phyloP scores from a whole-genome alignment of 805 yeast species.

The Lipomyces mesembrius region DNA sequence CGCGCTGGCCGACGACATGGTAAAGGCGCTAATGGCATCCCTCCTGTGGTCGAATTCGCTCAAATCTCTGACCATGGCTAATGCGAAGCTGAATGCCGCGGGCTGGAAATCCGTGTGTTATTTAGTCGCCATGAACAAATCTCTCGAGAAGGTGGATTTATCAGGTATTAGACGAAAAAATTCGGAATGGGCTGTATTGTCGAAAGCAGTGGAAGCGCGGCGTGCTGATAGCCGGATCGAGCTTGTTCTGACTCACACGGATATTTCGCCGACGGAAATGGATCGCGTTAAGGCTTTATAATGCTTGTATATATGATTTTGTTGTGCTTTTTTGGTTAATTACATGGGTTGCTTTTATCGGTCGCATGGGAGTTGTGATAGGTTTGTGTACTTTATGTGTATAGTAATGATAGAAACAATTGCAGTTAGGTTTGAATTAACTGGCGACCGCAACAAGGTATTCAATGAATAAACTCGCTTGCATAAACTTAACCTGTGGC shows the following conservation, averaged over 20 bases:
- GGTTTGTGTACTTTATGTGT: background rate
- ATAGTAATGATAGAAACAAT: background rate
- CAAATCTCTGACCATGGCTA: slow-evolving; percentile 12
- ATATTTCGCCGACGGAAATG: slow-evolving; percentile 11
- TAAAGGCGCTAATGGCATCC: slow-evolving; percentile 25
- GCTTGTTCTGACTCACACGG: slow-evolving; percentile 18
- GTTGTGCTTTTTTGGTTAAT: background rate
- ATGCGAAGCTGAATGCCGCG: slow-evolving; percentile 7
- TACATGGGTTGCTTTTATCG: background rate
- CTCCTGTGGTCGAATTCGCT: slow-evolving; percentile 8
- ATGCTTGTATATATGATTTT: background rate
- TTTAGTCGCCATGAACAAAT: slow-evolving; percentile 26
- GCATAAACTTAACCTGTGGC: too few relatives aligned
- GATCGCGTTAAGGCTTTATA: background rate
- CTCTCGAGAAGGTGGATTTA: slow-evolving; percentile 20
- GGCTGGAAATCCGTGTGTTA: slow-evolving; percentile 34
- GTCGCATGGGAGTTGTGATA: slow-evolving; percentile 1
- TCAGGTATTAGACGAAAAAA: slow-evolving; percentile 22
- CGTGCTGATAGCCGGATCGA: background rate
- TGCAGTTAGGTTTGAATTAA: too few relatives aligned
- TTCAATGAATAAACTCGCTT: too few relatives aligned
- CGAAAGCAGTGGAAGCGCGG: slow-evolving; percentile 26
- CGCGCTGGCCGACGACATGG: slow-evolving; percentile 17
- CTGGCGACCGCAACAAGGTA: too few relatives aligned
- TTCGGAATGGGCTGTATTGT: slow-evolving; percentile 29